Base-by-base conservation (phyloP, 1,139 yeast species). In the Candida gigantensis region DNA sequence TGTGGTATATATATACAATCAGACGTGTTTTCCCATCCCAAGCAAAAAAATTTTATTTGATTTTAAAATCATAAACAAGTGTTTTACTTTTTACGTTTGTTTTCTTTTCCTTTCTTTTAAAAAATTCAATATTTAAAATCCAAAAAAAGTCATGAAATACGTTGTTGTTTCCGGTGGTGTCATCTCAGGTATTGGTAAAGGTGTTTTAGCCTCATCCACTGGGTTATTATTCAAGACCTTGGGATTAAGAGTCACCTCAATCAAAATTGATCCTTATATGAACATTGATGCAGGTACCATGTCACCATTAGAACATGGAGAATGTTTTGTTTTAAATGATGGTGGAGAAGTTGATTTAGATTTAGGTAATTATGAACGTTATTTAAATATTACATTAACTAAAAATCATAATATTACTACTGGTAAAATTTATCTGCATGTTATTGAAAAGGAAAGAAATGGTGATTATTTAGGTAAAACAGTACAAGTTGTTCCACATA, bases 311-410 rank as follows among this genome's bases (percentile, higher is more conserved):
- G 99, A 92, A 63, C 99, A 92, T 59, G 99, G 99, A 47, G 99
- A 92, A 65, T 96, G 96, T 62, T 92, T 90, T 60, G 97, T 94
- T 36, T 75, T 92, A 56, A 86, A 92, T 61, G 99, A 92, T 62
- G 99, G 99, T 65, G 99, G 98, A 51, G 98, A 92, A 66, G 96
- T 92, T 35, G 99, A 92, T 68, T 77, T 92, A 60, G 99, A 92
- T 68, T 74, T 92, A 51, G 99, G 99, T 63, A 92, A 92, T 69
- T 92, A 92, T 64, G 99, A 92, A 71, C 82, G 99, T 59, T 92
- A 94, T 66, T 74, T 92, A 53, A 90, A 90, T 62, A 86, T 90
- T 52, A 88, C 97, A 29, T 77, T 92, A 59, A 92, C 97, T 35
- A 81, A 74, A 53, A 95, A 88, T 62, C 97, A 92, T 68, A 92